Evolutionary conservation across 169 alveolate genomes (phyloP), one percentile per base, ranked within the genome.

Genomic region (Plasmodium berghei): DNA sequence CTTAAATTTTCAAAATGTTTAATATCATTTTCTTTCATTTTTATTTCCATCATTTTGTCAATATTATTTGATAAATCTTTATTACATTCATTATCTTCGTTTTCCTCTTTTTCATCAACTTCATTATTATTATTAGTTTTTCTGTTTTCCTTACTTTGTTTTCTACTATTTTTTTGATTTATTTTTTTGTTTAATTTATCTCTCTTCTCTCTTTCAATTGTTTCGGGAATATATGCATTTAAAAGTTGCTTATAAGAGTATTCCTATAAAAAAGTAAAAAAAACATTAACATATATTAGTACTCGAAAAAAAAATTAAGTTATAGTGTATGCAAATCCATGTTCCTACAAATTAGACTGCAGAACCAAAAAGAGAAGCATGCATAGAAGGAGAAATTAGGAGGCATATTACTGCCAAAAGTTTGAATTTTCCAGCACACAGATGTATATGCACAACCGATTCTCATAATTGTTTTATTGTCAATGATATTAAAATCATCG

Each of bases 171-270:
- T n/a, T 22, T 46, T 34, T 49, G 58, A 34, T 10, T 18, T 46
- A 56, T 52, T 49, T 85, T 85, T 70, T 72, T 56, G 61, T 86
- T 62, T 45, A 40, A 34, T 59, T 86, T 86, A 26, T 22, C 56
- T 86, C 40, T 69, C 28, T 73, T 73, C 40, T 86, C 91, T 20
- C 91, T 58, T 71, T 86, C 91, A 9, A 59, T 18, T 20, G 91
- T 86, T 71, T 86, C 91, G 9, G 91, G 91, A 28, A 86, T 70
- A 8, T 86, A 86, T 18, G 87, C 85, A 71, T 71, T 58, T 42
- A 86, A 52, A 26, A 86, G 58, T 42, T 86, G 66, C 72, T 86
- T 86, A 66, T 86, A 86, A 4, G 91, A 86, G 42, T 86, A 54
- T 26, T 86, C 91, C 91, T 86, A 56, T 12, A 48, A n/a, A 52